A percentile compares a stretch with the other conserved stretches of the same genome.
phyloP scores from a whole-genome alignment of 78 protist species.

The Diacronema lutheri region DNA sequence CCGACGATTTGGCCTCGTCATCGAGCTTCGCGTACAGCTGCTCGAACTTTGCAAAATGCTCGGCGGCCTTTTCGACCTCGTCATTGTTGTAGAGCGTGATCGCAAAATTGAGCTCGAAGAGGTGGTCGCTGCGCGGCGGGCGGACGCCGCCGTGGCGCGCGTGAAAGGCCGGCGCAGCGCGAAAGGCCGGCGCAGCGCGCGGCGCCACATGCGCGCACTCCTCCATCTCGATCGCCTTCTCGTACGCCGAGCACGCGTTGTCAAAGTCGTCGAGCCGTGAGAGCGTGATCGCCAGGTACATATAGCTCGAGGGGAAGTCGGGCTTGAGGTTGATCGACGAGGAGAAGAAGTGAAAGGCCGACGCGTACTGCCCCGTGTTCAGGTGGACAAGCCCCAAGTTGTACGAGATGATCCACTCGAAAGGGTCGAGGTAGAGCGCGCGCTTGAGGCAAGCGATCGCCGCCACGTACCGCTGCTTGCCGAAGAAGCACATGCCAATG shows the following conservation, averaged over 20 bases:
- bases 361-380: slow-evolving; percentile 44
- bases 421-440: slow-evolving; percentile 77
- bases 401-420: slow-evolving; percentile 81
- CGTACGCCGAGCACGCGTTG: slow-evolving; percentile 61
- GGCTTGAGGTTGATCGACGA: slow-evolving; percentile 65
- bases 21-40: slow-evolving; percentile 27
- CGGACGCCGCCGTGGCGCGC: too few relatives aligned
- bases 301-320: slow-evolving; percentile 59
- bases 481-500: slow-evolving; percentile 85
- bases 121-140: slow-evolving; percentile 23
- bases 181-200: too few relatives aligned
- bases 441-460: slow-evolving; percentile 80
- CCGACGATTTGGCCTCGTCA: slow-evolving; percentile 14
- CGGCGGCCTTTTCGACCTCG: background rate
- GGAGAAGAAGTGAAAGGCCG: slow-evolving; percentile 75
- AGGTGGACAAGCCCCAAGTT: slow-evolving; percentile 64
- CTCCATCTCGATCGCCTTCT: slow-evolving; percentile 42
- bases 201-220: too few relatives aligned
- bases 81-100: slow-evolving; percentile 48
- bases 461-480: slow-evolving; percentile 55
- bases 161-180: too few relatives aligned
- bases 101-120: slow-evolving; percentile 57
- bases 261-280: slow-evolving; percentile 57
- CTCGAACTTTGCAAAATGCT: slow-evolving; percentile 23
- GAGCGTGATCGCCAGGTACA: slow-evolving; percentile 78